A percentile compares a stretch with the other conserved stretches of the same genome.
Evolutionary conservation across 441 rosid genomes (phyloP).

Genomic region (Adansonia rubrostipa): DNA sequence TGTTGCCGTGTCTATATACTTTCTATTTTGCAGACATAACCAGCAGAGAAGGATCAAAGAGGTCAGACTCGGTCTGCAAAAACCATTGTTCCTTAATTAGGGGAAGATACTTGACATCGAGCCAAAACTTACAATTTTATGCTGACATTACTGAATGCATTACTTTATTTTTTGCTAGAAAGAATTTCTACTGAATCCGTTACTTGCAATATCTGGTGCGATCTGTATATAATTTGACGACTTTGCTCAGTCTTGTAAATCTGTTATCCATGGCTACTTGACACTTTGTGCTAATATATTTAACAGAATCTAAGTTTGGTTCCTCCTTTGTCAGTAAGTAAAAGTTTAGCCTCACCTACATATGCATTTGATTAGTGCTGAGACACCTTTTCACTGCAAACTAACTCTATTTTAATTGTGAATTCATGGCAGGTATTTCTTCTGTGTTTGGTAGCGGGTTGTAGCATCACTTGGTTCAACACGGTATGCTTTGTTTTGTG

Average conservation of each 20-base stretch:
- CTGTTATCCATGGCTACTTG: not conserved
- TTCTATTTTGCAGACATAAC: not conserved
- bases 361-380: not conserved
- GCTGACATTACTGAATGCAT: not conserved
- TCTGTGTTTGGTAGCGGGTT: slow-evolving; percentile 66
- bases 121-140: not conserved
- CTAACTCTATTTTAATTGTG: not conserved
- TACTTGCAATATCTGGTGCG: not conserved
- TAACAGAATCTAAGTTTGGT: not conserved
- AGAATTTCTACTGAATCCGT: not conserved
- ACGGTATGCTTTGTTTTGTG: slow-evolving; percentile 78
- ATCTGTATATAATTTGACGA: not conserved
- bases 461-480: slow-evolving; percentile 95
- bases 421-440: slow-evolving; percentile 57
- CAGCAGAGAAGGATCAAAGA: not conserved
- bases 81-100: not conserved
- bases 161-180: not conserved
- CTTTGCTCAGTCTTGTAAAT: not conserved
- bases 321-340: not conserved
- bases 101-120: slow-evolving; percentile 15
- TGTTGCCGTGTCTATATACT: not conserved
- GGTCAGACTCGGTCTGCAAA: not conserved
- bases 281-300: not conserved
- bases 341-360: not conserved
- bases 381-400: not conserved